Base-by-base conservation (phyloP, 2,329 filamentous ascomycete genomes). In the Alternaria consortialis region DNA sequence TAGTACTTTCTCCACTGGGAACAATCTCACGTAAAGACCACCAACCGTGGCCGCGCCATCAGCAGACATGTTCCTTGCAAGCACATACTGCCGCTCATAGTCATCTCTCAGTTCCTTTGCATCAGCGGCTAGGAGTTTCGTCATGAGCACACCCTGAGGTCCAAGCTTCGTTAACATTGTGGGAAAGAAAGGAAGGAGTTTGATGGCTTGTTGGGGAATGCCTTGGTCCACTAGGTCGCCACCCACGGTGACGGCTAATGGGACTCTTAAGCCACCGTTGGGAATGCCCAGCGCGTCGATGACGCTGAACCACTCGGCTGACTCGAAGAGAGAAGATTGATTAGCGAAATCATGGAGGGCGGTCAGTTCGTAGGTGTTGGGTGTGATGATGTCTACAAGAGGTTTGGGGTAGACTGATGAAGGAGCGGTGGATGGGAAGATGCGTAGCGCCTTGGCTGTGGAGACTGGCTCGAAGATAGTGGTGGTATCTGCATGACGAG, bases 391-490 rank as follows among this genome's bases (percentile, higher is more conserved):
- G 75, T 91, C 86, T 64, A 95, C 82, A n/a, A 85, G 83, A 8
- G 90, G 80, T 20, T 80, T 76, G 1, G 87, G 93, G 81, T 83
- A 94, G 60, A 85, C 79, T 61, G 60, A 50, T 31, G 44, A 32
- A 20, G 17, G 91, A 90, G 67, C 92, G n/a, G 56, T 50, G 63
- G 64, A 20, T 15, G 77, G 74, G 80, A 95, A 96, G 6, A 94
- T 82, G 8, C 88, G 85, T 47, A 85, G 83, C 4, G 92, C 87
- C 81, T 98, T 99, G 60, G 87, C 88, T 1, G 86, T 88, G 1
- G 92, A 97, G 7, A 98, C 95, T 1, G 95, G 94, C 79, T 98
- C 95, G 73, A 94, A 97, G 12, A 91, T 91, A 6, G 94, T 85
- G 20, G 68, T 72, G 20, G 66, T 69, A 1, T 60, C 50, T 7